Conservation (phyloP, 768 basidiomycete species). For the Lactarius vividus region DNA sequence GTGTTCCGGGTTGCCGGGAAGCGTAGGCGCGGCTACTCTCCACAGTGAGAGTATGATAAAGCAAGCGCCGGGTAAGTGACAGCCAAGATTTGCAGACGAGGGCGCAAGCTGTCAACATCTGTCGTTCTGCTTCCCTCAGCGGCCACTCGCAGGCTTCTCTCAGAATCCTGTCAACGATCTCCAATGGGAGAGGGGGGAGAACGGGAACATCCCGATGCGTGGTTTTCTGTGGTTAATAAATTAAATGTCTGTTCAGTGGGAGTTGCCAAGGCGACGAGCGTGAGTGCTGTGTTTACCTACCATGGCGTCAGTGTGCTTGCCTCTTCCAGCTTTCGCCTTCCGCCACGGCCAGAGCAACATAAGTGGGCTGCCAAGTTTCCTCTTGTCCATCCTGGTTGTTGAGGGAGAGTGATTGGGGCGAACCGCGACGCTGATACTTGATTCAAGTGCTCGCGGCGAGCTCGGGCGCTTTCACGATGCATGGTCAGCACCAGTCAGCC, state of each 20-base stretch:
- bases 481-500: not conserved
- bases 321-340: not conserved
- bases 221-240: constrained; percentile 5
- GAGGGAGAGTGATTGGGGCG: too few relatives aligned
- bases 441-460: not conserved
- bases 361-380: not conserved
- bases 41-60: constrained; percentile 15
- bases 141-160: constrained; percentile 18
- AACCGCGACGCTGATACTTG: not conserved
- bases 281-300: not conserved
- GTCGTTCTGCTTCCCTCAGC: not conserved
- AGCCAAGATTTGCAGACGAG: constrained; percentile 22
- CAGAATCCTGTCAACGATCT: constrained; percentile 17
- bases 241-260: not conserved
- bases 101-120: constrained; percentile 11
- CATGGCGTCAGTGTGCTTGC: not conserved
- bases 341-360: constrained; percentile 4
- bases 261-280: constrained; percentile 6
- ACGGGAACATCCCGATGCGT: not conserved
- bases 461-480: not conserved
- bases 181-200: constrained; percentile 13
- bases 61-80: constrained; percentile 10
- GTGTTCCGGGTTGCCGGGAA: constrained; percentile 12
- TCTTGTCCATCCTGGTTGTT: not conserved
- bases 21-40: constrained; percentile 16